Evolutionary conservation across 2,329 filamentous ascomycete genomes (phyloP), one percentile per base, ranked within the genome.

Genomic region (Colletotrichum tofieldiae): DNA sequence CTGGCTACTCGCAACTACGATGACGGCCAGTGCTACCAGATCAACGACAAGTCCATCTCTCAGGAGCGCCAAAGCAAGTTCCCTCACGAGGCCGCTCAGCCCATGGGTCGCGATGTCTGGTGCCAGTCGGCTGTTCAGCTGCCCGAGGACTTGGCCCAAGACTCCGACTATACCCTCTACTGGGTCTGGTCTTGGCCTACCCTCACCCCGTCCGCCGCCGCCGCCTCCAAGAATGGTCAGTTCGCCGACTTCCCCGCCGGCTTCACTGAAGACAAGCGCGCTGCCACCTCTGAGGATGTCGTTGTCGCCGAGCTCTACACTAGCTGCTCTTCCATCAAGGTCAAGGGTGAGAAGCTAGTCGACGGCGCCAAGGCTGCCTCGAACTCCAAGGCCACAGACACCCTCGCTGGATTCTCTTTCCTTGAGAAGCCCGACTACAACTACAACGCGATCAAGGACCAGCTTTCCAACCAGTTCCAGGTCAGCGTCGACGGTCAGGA

Each of bases 151-250:
- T 84, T 90, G 58, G 81, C 87, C n/a, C 81, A 86, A 12, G 90
- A 91, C 55, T 88, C 91, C 39, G 87, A 88, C 37, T 94, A 95
- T 80, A 96, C 94, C 3, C 83, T 98, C 63, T 97, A 98, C 86
- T 98, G 96, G 96, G 92, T 98, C 56, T 98, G 96, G 96, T 93
- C 97, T 81, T 99, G 95, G 94, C 92, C 93, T 3, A 92, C 90
- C 18, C 85, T 90, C 49, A 81, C 80, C 74, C 81, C 78, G 75
- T 82, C 81, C 72, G 82, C 88, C 75, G 76, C 82, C 45, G 79
- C 81, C 20, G 79, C 77, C 26, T 84, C 82, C 58, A 79, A 78
- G 73, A 75, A 82, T 73, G 83, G 86, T 37, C 79, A 81, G 68
- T 86, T 82, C 66, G 83, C 85, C 29, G 80, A 82, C 67, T 87